phyloP scores from a whole-genome alignment of 768 basidiomycete species.

The Kondoa malvinella region DNA sequence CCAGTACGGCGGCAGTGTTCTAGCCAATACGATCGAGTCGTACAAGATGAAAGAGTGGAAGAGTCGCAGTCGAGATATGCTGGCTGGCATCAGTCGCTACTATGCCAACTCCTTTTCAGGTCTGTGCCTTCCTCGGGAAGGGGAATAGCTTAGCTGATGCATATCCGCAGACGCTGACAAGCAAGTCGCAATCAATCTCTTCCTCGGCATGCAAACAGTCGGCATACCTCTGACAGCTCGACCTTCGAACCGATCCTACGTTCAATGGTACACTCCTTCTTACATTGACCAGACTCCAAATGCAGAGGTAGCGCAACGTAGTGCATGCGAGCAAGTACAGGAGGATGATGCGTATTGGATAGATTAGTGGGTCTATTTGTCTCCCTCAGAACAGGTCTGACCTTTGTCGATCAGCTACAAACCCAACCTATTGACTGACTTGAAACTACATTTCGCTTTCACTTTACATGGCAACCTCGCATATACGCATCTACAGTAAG shows the following conservation, averaged over 20 bases:
- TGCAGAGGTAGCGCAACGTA: slow-evolving; percentile 13
- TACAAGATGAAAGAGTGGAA: slow-evolving; percentile 96
- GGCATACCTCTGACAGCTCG: slow-evolving; percentile 17
- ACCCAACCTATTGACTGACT: slow-evolving; percentile 61
- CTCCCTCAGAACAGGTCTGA: background rate
- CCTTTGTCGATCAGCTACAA: slow-evolving; percentile 39
- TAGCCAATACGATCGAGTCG: slow-evolving; percentile 90
- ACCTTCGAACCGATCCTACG: slow-evolving; percentile 50
- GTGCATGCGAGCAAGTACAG: slow-evolving; percentile 33
- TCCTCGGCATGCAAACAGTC: slow-evolving; percentile 47
- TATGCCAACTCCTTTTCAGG: slow-evolving; percentile 87
- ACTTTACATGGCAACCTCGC: slow-evolving; percentile 81
- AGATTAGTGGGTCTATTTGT: slow-evolving; percentile 11
- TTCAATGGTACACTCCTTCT: slow-evolving; percentile 63
- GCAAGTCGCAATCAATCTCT: slow-evolving; percentile 93
- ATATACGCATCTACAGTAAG: slow-evolving; percentile 15
- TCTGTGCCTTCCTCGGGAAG: slow-evolving; percentile 28
- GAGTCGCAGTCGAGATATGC: slow-evolving; percentile 87
- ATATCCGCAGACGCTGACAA: slow-evolving; percentile 70
- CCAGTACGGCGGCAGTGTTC: slow-evolving; percentile 89
- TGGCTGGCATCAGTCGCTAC: slow-evolving; percentile 83
- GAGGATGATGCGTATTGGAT: slow-evolving; percentile 38
- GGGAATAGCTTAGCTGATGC: background rate
- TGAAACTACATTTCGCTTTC: slow-evolving; percentile 77
- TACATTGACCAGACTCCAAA: slow-evolving; percentile 26